Conservation (phyloP, 2,329 filamentous ascomycete genomes). For the Curvularia eragrostidis region DNA sequence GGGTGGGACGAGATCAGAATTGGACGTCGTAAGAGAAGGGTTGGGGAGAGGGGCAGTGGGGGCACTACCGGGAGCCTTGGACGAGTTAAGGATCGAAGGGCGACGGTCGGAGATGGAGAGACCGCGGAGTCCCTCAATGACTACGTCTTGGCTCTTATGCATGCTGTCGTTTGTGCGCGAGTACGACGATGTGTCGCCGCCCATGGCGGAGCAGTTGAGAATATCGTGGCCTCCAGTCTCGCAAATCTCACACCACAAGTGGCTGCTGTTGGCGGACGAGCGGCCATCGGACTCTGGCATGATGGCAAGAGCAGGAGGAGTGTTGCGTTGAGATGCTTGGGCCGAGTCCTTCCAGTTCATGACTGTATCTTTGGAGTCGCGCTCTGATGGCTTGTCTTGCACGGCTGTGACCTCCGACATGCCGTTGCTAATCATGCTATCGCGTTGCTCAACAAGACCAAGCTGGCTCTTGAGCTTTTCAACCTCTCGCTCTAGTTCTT, state of each 20-base stretch:
- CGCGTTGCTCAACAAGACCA: slow-evolving; percentile 54
- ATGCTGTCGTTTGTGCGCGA: slow-evolving; percentile 31
- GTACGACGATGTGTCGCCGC: slow-evolving; percentile 53
- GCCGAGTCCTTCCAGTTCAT: slow-evolving; percentile 59
- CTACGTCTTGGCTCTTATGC: slow-evolving; percentile 39
- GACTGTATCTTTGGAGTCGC: slow-evolving; percentile 72
- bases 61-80: slow-evolving; percentile 45
- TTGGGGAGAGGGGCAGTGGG: slow-evolving; percentile 46
- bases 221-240: slow-evolving; percentile 93
- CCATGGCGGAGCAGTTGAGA: slow-evolving; percentile 91
- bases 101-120: slow-evolving; percentile 45
- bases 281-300: slow-evolving; percentile 71
- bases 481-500: slow-evolving; percentile 84
- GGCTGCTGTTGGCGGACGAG: slow-evolving; percentile 68
- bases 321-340: slow-evolving; percentile 32
- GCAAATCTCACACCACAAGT: slow-evolving; percentile 93
- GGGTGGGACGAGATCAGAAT: slow-evolving; percentile 41
- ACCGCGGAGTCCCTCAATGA: slow-evolving; percentile 42
- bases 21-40: slow-evolving; percentile 39
- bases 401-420: slow-evolving; percentile 56
- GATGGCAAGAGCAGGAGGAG: slow-evolving; percentile 64
- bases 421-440: slow-evolving; percentile 62
- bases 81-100: slow-evolving; percentile 39
- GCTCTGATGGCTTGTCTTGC: slow-evolving; percentile 61
- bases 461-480: slow-evolving; percentile 61